Conservation (phyloP, 441 rosid species). For the Brassica hybrid region DNA sequence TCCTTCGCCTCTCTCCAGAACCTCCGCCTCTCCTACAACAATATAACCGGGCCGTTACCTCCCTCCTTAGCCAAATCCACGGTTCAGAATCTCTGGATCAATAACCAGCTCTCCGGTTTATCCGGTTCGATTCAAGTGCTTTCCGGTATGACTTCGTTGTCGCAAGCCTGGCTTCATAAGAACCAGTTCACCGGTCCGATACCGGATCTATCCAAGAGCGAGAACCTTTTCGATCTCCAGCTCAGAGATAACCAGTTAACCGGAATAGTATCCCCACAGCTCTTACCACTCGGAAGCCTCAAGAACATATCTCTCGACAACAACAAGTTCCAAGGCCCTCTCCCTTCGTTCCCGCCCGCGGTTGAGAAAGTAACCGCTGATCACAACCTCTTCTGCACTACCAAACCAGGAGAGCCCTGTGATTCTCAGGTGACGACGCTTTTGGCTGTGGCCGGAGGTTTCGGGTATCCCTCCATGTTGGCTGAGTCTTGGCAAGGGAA, state of each 20-base stretch:
- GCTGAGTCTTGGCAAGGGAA: conserved; percentile 65
- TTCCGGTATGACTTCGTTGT: conserved; percentile 57
- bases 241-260: conserved; percentile 70
- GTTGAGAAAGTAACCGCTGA: conserved; percentile 33
- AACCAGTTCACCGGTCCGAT: conserved; percentile 72
- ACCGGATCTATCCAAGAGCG: conserved; percentile 65
- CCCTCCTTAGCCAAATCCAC: conserved; percentile 50
- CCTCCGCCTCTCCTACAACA: conserved; percentile 68
- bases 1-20: conserved; percentile 53
- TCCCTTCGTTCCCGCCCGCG: conserved; percentile 43
- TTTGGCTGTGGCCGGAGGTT: conserved; percentile 59
- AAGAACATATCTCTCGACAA: conserved; percentile 57
- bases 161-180: conserved; percentile 71
- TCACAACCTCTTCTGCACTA: conserved; percentile 47
- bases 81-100: conserved; percentile 65
- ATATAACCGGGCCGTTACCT: conserved; percentile 65
- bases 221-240: conserved; percentile 59
- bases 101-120: conserved; percentile 61
- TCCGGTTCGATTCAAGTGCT: conserved; percentile 64
- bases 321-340: conserved; percentile 78
- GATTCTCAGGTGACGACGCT: conserved; percentile 53
- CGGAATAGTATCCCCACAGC: conserved; percentile 57
- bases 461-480: conserved; percentile 55
- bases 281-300: conserved; percentile 47
- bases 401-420: conserved; percentile 42